Percentiles rank a stretch among this genome's conserved stretches.
These are phyloP conservation scores for Colletotrichum cuscutae DNA, from an alignment of 2,329 filamentous ascomycete species.

Conservation along the genomic window DNA sequence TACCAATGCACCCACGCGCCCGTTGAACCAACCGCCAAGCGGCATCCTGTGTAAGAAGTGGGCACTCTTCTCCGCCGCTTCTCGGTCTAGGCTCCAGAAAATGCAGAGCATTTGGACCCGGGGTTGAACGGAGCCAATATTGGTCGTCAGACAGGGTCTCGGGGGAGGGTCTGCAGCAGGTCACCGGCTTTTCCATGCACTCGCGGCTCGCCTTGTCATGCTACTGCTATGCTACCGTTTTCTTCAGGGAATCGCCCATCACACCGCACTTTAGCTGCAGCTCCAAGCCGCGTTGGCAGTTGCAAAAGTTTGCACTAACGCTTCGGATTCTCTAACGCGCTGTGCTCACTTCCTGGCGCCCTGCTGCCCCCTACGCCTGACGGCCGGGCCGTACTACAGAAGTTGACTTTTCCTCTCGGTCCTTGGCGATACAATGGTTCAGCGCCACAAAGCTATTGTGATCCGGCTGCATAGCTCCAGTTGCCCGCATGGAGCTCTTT, in stretches of 20 bases:
- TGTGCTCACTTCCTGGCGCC: conserved; percentile 4
- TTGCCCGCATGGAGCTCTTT: not conserved
- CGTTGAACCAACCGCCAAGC: conserved; percentile 20
- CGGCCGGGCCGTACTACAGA: not conserved
- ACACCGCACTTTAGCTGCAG: conserved; percentile 32
- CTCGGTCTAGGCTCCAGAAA: conserved; percentile 24
- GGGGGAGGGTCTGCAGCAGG: not conserved
- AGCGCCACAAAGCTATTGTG: conserved; percentile 15
- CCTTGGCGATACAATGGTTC: conserved; percentile 18
- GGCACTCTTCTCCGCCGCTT: conserved; percentile 6
- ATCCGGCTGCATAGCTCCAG: not conserved
- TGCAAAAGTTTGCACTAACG: conserved; percentile 20
- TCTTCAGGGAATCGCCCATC: conserved; percentile 19
- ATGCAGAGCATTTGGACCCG: conserved; percentile 1
- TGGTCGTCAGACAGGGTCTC: conserved; percentile 1
- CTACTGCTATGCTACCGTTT: not conserved
- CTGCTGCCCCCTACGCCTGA: conserved; percentile 2
- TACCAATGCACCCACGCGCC: conserved; percentile 18
- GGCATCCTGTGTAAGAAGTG: conserved; percentile 16
- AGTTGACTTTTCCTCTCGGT: not conserved
- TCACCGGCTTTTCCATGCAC: not conserved
- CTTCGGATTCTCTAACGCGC: not conserved
- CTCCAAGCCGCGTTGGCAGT: not conserved
- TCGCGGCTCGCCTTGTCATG: not conserved
- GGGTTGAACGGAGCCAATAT: conserved; percentile 28